Evolutionary conservation across 148 eudicot genomes (phyloP), one percentile per base, ranked within the genome.

Genomic region (Camellia sinensis): DNA sequence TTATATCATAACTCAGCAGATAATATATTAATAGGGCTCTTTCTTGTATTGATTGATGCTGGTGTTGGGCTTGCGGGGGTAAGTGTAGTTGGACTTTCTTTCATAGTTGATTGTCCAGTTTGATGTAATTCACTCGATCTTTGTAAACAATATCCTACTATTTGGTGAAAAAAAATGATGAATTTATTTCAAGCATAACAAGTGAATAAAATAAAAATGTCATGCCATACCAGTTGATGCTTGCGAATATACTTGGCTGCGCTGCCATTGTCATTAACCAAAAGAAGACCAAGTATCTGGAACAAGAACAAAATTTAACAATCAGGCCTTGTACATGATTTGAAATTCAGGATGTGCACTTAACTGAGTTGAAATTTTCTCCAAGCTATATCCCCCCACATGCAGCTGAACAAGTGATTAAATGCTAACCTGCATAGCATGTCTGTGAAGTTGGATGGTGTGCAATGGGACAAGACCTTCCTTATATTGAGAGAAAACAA

Each of bases 201-300:
- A 60, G 74, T 13, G 77, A 54, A 29, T 76, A 60, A 71, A 76
- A 37, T 68, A 21, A 8, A 80, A 53, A 73, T 73, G 59, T 48
- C 43, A 83, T 54, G 29, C 37, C 92, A 79, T 92, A 97, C 99
- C 99, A 97, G 90, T 40, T 97, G 97, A 89, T 97, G 98, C 82
- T 90, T 91, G 69, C 89, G 89, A 59, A 97, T 92, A 81, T 97
- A 97, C 82, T 91, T 92, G 54, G 98, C 90, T 17, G 98, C 91
- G 92, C 97, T 91, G 72, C 99, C 99, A 78, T 90, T 92, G 86
- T 97, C 99, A 88, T 91, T 97, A 53, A 75, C 91, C 85, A 97
- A 76, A 79, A 97, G 98, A 86, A 97, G 96, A 83, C 94, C 88
- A 66, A 97, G 98, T 86, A 97, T 91, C 99, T 97, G 98, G 79